Percentiles rank a stretch among this genome's conserved stretches.
These are phyloP conservation scores for Elsinoe fawcettii DNA, from an alignment of 2,329 filamentous ascomycete species.

Conservation along the genomic window DNA sequence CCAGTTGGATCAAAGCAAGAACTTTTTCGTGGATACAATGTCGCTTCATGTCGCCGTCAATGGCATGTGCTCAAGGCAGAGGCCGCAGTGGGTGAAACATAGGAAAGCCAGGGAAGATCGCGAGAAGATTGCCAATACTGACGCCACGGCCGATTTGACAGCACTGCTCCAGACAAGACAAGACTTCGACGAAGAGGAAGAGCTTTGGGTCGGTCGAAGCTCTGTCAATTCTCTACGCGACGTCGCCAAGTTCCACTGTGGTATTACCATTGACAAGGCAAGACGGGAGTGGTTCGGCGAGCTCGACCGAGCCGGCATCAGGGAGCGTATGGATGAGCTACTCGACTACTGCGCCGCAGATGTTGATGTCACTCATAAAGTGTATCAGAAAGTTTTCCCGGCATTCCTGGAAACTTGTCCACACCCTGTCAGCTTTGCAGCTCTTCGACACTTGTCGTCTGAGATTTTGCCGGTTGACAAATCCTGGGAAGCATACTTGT, in stretches of 20 bases:
- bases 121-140: slow-evolving; percentile 67
- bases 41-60: slow-evolving; percentile 96
- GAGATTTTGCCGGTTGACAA: slow-evolving; percentile 86
- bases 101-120: slow-evolving; percentile 80
- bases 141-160: slow-evolving; percentile 62
- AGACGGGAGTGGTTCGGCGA: slow-evolving; percentile 79
- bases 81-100: slow-evolving; percentile 95
- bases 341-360: slow-evolving; percentile 93
- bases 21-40: slow-evolving; percentile 93
- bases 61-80: slow-evolving; percentile 95
- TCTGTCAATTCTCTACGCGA: slow-evolving; percentile 92
- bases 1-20: slow-evolving; percentile 69
- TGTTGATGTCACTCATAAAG: slow-evolving; percentile 82
- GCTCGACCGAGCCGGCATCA: slow-evolving; percentile 63
- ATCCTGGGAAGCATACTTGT: slow-evolving; percentile 78
- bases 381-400: slow-evolving; percentile 91
- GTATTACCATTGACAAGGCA: slow-evolving; percentile 84
- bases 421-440: slow-evolving; percentile 94
- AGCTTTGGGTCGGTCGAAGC: slow-evolving; percentile 89
- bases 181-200: slow-evolving; percentile 68
- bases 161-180: slow-evolving; percentile 58
- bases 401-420: slow-evolving; percentile 84
- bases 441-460: slow-evolving; percentile 82
- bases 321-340: slow-evolving; percentile 67
- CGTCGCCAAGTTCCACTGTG: slow-evolving; percentile 92